A percentile compares a stretch with the other conserved stretches of the same genome.
Conservation (phyloP, 805 yeast species). For the Candida dajiaensis region DNA sequence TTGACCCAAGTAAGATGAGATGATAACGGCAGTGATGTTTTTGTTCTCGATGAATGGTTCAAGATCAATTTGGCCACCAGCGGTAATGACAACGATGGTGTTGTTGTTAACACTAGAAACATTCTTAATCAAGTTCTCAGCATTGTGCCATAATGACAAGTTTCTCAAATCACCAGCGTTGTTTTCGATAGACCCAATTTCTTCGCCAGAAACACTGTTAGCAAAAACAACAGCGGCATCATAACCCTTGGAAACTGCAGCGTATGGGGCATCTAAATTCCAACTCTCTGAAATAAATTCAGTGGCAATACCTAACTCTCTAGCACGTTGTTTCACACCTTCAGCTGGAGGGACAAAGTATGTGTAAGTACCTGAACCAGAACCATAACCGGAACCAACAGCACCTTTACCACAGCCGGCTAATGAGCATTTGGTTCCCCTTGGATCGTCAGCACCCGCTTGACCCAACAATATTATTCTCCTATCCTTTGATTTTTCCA, state of each 20-base stretch:
- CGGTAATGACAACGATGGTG: conserved; percentile 47
- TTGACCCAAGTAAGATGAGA: conserved; percentile 47
- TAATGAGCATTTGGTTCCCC: conserved; percentile 47
- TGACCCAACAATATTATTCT: conserved; percentile 51
- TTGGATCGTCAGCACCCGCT: conserved; percentile 41
- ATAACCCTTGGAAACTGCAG: conserved; percentile 35
- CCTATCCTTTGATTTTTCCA: conserved; percentile 36
- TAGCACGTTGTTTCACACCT: conserved; percentile 40
- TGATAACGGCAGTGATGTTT: conserved; percentile 49
- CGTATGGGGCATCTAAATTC: conserved; percentile 34
- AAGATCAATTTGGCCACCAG: conserved; percentile 51
- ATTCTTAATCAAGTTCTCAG: conserved; percentile 41
- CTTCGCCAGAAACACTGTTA: conserved; percentile 51
- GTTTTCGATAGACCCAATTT: conserved; percentile 43
- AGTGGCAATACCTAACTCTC: conserved; percentile 33
- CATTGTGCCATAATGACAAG: conserved; percentile 47
- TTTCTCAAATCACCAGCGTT: conserved; percentile 51
- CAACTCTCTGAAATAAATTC: conserved; percentile 38
- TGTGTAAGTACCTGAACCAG: conserved; percentile 48
- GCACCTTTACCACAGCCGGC: neutral
- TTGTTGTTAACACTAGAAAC: conserved; percentile 42
- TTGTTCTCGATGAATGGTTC: conserved; percentile 48
- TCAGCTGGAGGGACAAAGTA: conserved; percentile 48
- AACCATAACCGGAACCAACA: conserved; percentile 38
- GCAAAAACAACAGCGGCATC: conserved; percentile 49